These are phyloP conservation scores for Debaryomyces hansenii DNA, from an alignment of 805 yeast genomes.

Conservation along the genomic window DNA sequence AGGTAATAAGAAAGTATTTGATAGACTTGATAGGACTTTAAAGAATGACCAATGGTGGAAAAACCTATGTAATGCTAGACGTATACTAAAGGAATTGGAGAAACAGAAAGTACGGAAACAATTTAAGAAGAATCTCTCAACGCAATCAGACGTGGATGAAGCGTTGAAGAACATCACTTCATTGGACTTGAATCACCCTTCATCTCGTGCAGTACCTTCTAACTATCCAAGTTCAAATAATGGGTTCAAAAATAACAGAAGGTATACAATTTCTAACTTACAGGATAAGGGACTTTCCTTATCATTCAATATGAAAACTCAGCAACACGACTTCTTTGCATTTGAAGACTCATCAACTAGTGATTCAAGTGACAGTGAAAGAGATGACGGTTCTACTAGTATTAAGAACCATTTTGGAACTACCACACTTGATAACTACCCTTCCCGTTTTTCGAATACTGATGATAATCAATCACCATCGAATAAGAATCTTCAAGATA, in stretches of 20 bases:
- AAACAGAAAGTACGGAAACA: constrained; percentile 18
- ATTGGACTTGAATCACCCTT: constrained; percentile 14
- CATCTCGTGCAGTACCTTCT: constrained; percentile 16
- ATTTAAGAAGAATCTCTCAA: neutral
- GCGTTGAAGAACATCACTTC: constrained; percentile 23
- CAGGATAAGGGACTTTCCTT: constrained; percentile 69
- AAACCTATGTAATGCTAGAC: constrained; percentile 61
- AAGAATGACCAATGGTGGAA: constrained; percentile 85
- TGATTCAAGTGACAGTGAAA: constrained; percentile 12
- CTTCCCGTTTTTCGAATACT: neutral
- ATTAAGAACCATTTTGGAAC: neutral
- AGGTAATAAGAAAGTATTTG: constrained; percentile 23
- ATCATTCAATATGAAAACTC: constrained; percentile 73
- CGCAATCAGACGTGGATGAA: neutral
- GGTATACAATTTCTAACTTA: constrained; percentile 59
- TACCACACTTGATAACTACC: neutral
- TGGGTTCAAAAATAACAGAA: constrained; percentile 30
- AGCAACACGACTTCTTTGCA: constrained; percentile 30
- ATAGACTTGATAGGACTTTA: constrained; percentile 51
- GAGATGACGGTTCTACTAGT: neutral
- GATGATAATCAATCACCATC: neutral
- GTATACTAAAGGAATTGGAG: constrained; percentile 33
- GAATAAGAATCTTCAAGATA: neutral
- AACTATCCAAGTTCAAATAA: constrained; percentile 6
- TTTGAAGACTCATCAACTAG: constrained; percentile 22